Percentiles rank a stretch among this genome's conserved stretches.
These are phyloP conservation scores for Quercus wislizeni DNA, from an alignment of 306 rosid genomes.

Conservation along the genomic window DNA sequence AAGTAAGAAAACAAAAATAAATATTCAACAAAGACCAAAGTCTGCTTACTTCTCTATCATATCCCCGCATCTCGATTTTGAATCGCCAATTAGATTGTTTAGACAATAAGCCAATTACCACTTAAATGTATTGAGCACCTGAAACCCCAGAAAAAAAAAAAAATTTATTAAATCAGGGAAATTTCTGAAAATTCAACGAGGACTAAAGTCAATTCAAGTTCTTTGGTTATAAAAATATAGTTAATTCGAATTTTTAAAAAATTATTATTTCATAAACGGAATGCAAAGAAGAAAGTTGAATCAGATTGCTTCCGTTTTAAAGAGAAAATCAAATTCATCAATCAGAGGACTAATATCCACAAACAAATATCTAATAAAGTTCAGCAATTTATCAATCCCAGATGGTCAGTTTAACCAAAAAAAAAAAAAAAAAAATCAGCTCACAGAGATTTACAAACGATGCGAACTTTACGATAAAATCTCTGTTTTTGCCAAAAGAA, in stretches of 20 bases:
- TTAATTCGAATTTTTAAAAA: no score
- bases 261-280: background rate
- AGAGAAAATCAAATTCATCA: background rate
- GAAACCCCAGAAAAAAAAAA: background rate
- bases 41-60: constrained; percentile 53
- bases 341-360: no score
- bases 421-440: no score
- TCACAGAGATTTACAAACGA: background rate
- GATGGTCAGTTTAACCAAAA: no score
- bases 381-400: no score
- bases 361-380: no score
- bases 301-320: background rate
- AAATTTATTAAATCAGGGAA: background rate
- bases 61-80: constrained; percentile 53
- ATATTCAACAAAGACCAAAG: background rate
- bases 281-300: background rate
- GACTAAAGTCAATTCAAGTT: background rate
- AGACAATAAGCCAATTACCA: constrained; percentile 13
- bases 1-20: background rate
- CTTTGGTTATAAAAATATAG: no score
- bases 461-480: background rate
- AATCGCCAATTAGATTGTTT: constrained; percentile 1
- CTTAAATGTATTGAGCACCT: constrained; percentile 12
- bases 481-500: background rate
- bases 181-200: background rate